phyloP scores from a whole-genome alignment of 352 stramenopile species.

The Phytopythium helicoides region DNA sequence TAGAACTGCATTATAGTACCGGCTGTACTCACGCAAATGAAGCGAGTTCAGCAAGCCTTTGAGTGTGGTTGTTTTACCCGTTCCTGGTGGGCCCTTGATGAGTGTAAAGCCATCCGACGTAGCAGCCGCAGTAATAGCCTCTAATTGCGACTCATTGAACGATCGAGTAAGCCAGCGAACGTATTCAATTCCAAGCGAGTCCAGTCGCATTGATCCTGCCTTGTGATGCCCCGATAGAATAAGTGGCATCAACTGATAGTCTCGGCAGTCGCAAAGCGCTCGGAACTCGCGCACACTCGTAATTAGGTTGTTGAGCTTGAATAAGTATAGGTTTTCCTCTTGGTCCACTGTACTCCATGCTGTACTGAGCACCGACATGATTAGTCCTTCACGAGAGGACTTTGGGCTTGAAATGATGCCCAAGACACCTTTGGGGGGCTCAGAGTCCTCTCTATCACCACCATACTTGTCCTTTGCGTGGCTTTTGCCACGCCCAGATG shows the following conservation, averaged over 20 bases:
- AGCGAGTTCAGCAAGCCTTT: slow-evolving; percentile 91
- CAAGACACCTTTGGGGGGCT: slow-evolving; percentile 47
- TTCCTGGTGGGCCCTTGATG: slow-evolving; percentile 90
- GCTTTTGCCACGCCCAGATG: not conserved
- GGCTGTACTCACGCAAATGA: slow-evolving; percentile 91
- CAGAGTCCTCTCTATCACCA: slow-evolving; percentile 2
- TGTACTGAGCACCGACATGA: slow-evolving; percentile 53
- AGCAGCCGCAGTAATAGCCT: slow-evolving; percentile 86
- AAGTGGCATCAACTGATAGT: slow-evolving; percentile 72
- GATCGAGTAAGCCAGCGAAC: slow-evolving; percentile 72
- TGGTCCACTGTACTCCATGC: slow-evolving; percentile 53
- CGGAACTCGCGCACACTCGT: slow-evolving; percentile 86
- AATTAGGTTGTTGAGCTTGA: slow-evolving; percentile 89
- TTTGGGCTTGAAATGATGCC: slow-evolving; percentile 70
- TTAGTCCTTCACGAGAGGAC: slow-evolving; percentile 71
- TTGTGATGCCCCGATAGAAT: slow-evolving; percentile 73
- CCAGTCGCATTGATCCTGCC: slow-evolving; percentile 72
- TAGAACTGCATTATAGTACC: slow-evolving; percentile 89
- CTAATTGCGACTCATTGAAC: slow-evolving; percentile 90
- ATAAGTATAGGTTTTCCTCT: slow-evolving; percentile 55
- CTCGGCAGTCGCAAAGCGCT: slow-evolving; percentile 78
- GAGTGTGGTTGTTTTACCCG: slow-evolving; percentile 92
- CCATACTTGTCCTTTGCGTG: not conserved
- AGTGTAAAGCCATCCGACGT: slow-evolving; percentile 90
- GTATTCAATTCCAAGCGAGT: slow-evolving; percentile 79